Percentiles rank a stretch among this genome's conserved stretches.
These are phyloP conservation scores for Dianthus caryophyllus DNA, from an alignment of 148 eudicot species.

Conservation along the genomic window DNA sequence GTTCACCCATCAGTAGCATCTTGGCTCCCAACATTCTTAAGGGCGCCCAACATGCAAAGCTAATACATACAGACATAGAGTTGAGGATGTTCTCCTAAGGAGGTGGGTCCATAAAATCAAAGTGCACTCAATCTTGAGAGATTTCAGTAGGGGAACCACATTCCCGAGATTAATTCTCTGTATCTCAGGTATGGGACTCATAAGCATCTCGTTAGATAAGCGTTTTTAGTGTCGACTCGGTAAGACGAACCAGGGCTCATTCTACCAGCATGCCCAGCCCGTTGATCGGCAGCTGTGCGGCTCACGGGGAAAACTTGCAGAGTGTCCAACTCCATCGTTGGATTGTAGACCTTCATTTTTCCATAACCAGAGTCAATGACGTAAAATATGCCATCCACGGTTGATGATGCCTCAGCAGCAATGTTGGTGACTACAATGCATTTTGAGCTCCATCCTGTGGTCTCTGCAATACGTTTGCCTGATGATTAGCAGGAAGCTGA, in stretches of 20 bases:
- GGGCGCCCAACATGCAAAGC: slow-evolving; percentile 92
- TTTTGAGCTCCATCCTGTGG: slow-evolving; percentile 93
- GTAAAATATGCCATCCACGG: slow-evolving; percentile 85
- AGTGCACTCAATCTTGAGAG: slow-evolving; percentile 83
- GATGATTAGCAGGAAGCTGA: slow-evolving; percentile 94
- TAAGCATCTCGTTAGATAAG: slow-evolving; percentile 84
- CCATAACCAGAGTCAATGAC: slow-evolving; percentile 96
- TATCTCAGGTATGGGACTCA: slow-evolving; percentile 88
- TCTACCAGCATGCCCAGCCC: slow-evolving; percentile 96
- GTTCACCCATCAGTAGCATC: slow-evolving; percentile 83
- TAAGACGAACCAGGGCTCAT: slow-evolving; percentile 97
- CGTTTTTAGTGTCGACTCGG: slow-evolving; percentile 79
- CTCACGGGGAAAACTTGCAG: slow-evolving; percentile 95
- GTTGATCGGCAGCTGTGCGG: slow-evolving; percentile 96
- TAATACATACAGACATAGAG: slow-evolving; percentile 98
- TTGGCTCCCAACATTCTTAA: slow-evolving; percentile 84
- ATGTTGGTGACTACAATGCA: slow-evolving; percentile 96
- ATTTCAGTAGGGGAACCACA: slow-evolving; percentile 78
- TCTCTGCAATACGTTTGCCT: slow-evolving; percentile 88
- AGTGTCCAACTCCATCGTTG: slow-evolving; percentile 98
- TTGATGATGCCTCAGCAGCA: slow-evolving; percentile 91
- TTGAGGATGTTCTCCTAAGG: slow-evolving; percentile 95
- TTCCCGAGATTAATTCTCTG: slow-evolving; percentile 95
- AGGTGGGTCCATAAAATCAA: slow-evolving; percentile 98
- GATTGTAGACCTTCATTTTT: slow-evolving; percentile 95